Evolutionary conservation across 2,329 filamentous ascomycete genomes (phyloP).

Genomic region (Aspergillus sp.): DNA sequence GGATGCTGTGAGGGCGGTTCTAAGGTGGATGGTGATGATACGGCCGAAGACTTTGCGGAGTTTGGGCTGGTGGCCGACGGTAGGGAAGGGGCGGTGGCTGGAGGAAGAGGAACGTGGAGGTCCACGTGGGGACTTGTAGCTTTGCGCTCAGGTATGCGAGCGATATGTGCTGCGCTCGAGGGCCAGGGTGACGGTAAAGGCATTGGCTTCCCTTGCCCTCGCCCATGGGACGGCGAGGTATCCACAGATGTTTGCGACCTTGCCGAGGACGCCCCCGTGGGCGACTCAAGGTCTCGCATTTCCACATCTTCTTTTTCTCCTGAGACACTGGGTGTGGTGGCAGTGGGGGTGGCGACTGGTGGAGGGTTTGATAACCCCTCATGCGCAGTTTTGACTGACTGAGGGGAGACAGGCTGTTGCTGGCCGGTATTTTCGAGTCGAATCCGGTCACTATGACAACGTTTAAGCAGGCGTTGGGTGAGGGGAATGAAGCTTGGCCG

Average conservation of each 20-base stretch:
- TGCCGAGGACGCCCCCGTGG: constrained; percentile 17
- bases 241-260: constrained; percentile 19
- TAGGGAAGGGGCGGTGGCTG: constrained; percentile 19
- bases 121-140: constrained; percentile 20
- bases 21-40: constrained; percentile 29
- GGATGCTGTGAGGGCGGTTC: constrained; percentile 25
- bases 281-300: constrained; percentile 46
- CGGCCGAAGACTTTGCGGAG: constrained; percentile 29
- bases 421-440: constrained; percentile 32
- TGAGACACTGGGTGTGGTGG: constrained; percentile 9
- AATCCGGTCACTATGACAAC: constrained; percentile 42
- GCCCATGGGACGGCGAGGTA: constrained; percentile 15
- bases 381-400: constrained; percentile 11
- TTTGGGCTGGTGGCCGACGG: constrained; percentile 28
- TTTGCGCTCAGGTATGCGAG: constrained; percentile 26
- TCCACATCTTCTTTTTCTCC: constrained; percentile 40
- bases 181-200: constrained; percentile 34
- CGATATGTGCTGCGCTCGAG: constrained; percentile 39
- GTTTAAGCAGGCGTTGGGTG: constrained; percentile 43
- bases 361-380: constrained; percentile 15
- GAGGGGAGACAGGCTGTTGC: constrained; percentile 19
- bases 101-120: constrained; percentile 31
- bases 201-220: constrained; percentile 20
- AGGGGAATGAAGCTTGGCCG: constrained; percentile 40
- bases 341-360: constrained; percentile 8